These are phyloP conservation scores for Cladosporium sp. DNA, from an alignment of 2,329 filamentous ascomycete species.

Conservation along the genomic window DNA sequence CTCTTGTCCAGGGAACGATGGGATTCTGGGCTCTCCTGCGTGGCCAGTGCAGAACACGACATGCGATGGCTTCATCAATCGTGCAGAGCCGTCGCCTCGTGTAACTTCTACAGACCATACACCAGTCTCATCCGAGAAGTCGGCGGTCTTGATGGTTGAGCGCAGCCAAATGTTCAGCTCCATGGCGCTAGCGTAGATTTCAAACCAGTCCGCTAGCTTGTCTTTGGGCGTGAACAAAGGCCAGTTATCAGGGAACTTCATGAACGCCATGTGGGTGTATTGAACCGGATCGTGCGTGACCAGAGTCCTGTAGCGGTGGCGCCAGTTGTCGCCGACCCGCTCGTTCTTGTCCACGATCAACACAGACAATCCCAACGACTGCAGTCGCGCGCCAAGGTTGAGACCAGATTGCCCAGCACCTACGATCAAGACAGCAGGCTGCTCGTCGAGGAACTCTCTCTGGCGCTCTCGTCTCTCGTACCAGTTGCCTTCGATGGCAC, in stretches of 20 bases:
- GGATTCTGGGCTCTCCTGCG: slow-evolving; percentile 63
- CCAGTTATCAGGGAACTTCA: slow-evolving; percentile 65
- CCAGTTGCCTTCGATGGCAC: slow-evolving; percentile 52
- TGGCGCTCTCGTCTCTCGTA: slow-evolving; percentile 39
- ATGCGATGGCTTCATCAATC: slow-evolving; percentile 62
- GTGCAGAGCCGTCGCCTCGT: slow-evolving; percentile 44
- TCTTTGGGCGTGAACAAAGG: slow-evolving; percentile 65
- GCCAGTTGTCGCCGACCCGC: slow-evolving; percentile 18
- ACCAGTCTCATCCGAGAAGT: slow-evolving; percentile 49
- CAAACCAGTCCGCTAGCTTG: slow-evolving; percentile 63
- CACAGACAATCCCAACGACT: background rate
- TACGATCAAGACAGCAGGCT: slow-evolving; percentile 62
- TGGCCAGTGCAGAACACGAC: slow-evolving; percentile 69
- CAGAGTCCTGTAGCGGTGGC: slow-evolving; percentile 41
- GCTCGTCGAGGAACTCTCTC: slow-evolving; percentile 37
- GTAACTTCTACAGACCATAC: slow-evolving; percentile 58
- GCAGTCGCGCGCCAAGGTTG: slow-evolving; percentile 1
- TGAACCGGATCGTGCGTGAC: slow-evolving; percentile 68
- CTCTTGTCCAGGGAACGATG: slow-evolving; percentile 49
- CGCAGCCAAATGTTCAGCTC: slow-evolving; percentile 68
- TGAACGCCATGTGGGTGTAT: slow-evolving; percentile 61
- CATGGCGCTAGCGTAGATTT: slow-evolving; percentile 61
- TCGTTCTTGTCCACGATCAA: slow-evolving; percentile 1
- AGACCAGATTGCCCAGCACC: slow-evolving; percentile 34
- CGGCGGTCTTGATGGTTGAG: slow-evolving; percentile 50